These are phyloP conservation scores for Celoporthe dispersa DNA, from an alignment of 2,329 filamentous ascomycete genomes.

Conservation along the genomic window DNA sequence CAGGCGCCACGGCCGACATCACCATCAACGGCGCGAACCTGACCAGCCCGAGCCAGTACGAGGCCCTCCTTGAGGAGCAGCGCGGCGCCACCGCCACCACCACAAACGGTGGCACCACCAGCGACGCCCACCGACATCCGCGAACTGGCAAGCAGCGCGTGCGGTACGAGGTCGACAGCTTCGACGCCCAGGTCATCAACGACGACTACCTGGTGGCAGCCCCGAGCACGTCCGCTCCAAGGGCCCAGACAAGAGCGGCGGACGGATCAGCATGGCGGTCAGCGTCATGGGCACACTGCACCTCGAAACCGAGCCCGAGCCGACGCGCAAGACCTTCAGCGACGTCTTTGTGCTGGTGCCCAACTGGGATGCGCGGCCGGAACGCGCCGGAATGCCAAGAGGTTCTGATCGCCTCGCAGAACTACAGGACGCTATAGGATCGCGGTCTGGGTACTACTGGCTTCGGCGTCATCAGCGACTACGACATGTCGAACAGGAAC, in stretches of 20 bases:
- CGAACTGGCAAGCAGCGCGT: constrained; percentile 42
- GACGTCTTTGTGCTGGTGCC: constrained; percentile 84
- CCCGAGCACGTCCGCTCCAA: constrained; percentile 46
- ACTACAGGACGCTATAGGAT: constrained; percentile 62
- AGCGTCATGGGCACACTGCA: constrained; percentile 74
- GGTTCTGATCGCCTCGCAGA: constrained; percentile 74
- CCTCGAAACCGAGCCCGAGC: constrained; percentile 66
- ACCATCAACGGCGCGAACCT: constrained; percentile 78
- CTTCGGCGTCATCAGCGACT: background rate
- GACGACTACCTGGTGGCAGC: constrained; percentile 64
- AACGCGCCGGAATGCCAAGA: constrained; percentile 54
- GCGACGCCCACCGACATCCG: background rate
- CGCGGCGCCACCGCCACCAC: constrained; percentile 42
- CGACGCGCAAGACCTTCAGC: constrained; percentile 71
- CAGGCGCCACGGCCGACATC: constrained; percentile 67
- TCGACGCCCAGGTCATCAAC: constrained; percentile 81
- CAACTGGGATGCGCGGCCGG: constrained; percentile 63
- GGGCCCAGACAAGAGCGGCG: constrained; percentile 50
- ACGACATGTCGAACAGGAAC: background rate
- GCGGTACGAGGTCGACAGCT: constrained; percentile 74
- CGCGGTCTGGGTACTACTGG: background rate
- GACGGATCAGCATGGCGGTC: constrained; percentile 73
- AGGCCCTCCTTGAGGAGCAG: constrained; percentile 69
- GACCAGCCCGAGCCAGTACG: constrained; percentile 65
- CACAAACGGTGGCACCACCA: constrained; percentile 20